These are phyloP conservation scores for Cryphonectria radicalis DNA, from an alignment of 2,329 filamentous ascomycete genomes.

Conservation along the genomic window DNA sequence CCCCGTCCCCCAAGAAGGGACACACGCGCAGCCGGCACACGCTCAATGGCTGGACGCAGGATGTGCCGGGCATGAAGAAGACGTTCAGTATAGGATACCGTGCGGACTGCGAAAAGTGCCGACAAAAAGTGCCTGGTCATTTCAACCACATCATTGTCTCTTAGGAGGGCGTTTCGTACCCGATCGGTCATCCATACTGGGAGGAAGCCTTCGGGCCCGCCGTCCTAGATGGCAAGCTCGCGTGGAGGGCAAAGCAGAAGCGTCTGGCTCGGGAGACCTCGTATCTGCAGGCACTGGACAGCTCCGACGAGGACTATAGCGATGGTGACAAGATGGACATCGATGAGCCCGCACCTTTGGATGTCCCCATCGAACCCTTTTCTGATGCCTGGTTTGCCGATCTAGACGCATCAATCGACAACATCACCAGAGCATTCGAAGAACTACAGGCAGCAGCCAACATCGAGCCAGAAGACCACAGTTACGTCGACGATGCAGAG, in stretches of 20 bases:
- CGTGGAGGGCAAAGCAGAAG: slow-evolving; percentile 25
- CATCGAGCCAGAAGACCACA: slow-evolving; percentile 3
- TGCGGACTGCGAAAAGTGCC: slow-evolving; percentile 78
- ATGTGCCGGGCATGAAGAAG: slow-evolving; percentile 65
- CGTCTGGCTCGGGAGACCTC: slow-evolving; percentile 12
- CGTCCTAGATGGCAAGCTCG: slow-evolving; percentile 23
- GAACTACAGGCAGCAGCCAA: slow-evolving; percentile 14
- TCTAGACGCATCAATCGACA: slow-evolving; percentile 23
- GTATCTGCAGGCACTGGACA: neutral
- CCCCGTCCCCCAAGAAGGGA: slow-evolving; percentile 55
- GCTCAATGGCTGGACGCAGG: slow-evolving; percentile 63
- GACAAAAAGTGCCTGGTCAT: slow-evolving; percentile 74
- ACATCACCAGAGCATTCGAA: slow-evolving; percentile 22
- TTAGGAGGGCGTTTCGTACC: slow-evolving; percentile 42
- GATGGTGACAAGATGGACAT: slow-evolving; percentile 6
- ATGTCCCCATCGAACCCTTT: neutral
- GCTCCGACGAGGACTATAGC: neutral
- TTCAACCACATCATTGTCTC: slow-evolving; percentile 79
- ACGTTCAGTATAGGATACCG: slow-evolving; percentile 80
- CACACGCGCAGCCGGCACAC: slow-evolving; percentile 64
- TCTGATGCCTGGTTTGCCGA: slow-evolving; percentile 26
- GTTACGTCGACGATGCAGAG: slow-evolving; percentile 11
- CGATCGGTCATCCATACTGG: slow-evolving; percentile 26
- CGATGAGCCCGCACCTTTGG: neutral
- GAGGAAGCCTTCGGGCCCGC: slow-evolving; percentile 13